These are phyloP conservation scores for Pulveroboletus sp. DNA, from an alignment of 768 basidiomycete species.

Conservation along the genomic window DNA sequence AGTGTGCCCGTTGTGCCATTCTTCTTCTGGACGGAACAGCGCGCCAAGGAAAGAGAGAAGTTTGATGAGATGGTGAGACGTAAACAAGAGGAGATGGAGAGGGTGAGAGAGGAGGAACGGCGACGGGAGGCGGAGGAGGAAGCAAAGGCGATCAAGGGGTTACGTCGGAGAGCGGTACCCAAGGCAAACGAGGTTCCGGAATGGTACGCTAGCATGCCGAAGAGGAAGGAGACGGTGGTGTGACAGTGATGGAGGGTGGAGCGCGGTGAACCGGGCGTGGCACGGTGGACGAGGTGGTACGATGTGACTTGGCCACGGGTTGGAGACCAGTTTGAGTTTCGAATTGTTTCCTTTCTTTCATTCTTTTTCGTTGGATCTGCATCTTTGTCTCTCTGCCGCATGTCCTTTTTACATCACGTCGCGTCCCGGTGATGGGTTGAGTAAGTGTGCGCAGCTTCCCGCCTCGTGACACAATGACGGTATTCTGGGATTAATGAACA, in stretches of 20 bases:
- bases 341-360: not conserved
- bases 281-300: constrained; percentile 10
- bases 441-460: not conserved
- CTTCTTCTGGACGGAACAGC: constrained; percentile 47
- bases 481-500: constrained; percentile 25
- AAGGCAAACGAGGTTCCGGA: constrained; percentile 69
- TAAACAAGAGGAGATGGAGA: constrained; percentile 51
- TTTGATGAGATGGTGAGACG: constrained; percentile 56
- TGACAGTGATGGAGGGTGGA: constrained; percentile 8
- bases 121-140: constrained; percentile 49
- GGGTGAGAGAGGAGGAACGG: constrained; percentile 42
- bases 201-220: constrained; percentile 72
- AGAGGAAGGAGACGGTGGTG: constrained; percentile 36
- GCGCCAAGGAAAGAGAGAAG: constrained; percentile 57
- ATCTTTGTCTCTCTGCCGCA: constrained; percentile 15
- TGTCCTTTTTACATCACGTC: constrained; percentile 16
- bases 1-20: constrained; percentile 30
- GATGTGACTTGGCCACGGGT: constrained; percentile 12
- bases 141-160: constrained; percentile 54
- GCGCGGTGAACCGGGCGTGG: no score
- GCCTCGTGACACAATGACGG: not conserved
- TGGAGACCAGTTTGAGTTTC: not conserved
- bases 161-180: constrained; percentile 59
- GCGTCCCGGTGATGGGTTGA: not conserved
- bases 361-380: not conserved